These are phyloP conservation scores for Ceratobasidium sp. DNA, from an alignment of 1,284 basidiomycete genomes.

Conservation along the genomic window DNA sequence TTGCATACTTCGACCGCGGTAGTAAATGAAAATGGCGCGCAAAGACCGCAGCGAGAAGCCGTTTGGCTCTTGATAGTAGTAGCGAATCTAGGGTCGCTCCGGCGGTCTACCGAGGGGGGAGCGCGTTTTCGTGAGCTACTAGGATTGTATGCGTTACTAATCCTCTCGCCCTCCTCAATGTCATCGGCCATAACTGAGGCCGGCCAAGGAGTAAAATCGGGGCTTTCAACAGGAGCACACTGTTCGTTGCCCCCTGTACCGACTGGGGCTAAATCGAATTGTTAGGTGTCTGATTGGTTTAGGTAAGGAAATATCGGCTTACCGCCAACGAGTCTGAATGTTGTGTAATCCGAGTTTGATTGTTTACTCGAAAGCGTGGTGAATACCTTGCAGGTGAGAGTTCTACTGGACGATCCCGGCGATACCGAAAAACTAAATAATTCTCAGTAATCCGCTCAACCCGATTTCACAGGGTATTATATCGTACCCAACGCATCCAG, in stretches of 20 bases:
- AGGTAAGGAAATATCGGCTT: neutral
- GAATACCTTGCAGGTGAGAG: slow-evolving; percentile 6
- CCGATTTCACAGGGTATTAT: neutral
- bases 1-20: slow-evolving; percentile 14
- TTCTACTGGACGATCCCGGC: neutral
- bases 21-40: slow-evolving; percentile 31
- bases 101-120: slow-evolving; percentile 1
- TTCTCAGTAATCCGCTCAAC: neutral
- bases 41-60: neutral
- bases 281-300: too few relatives aligned
- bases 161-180: neutral
- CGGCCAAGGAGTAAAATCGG: neutral
- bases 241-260: too few relatives aligned
- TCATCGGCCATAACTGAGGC: slow-evolving; percentile 21
- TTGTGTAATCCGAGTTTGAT: neutral
- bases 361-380: neutral
- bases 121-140: too few relatives aligned
- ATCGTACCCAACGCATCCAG: slow-evolving; percentile 29
- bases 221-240: neutral
- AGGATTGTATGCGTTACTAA: neutral
- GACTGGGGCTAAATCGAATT: too few relatives aligned
- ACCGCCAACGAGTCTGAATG: slow-evolving; percentile 25
- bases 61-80: slow-evolving; percentile 13
- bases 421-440: slow-evolving; percentile 8
- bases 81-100: neutral